These are phyloP conservation scores for Daldinia loculata DNA, from an alignment of 495 filamentous ascomycete genomes.

Conservation along the genomic window DNA sequence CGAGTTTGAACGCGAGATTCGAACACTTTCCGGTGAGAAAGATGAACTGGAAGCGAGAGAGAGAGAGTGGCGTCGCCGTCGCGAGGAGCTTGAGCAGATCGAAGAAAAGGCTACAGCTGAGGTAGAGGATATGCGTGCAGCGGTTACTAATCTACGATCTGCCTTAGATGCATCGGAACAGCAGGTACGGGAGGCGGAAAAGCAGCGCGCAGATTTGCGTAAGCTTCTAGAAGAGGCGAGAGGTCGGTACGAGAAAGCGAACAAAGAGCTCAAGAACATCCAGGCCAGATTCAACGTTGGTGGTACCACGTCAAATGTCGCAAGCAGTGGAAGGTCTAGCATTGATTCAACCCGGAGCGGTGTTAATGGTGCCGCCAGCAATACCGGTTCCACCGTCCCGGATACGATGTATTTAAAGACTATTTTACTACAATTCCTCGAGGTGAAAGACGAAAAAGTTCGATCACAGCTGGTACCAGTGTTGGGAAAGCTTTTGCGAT, in stretches of 20 bases:
- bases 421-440: conserved; percentile 91
- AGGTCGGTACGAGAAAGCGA: conserved; percentile 77
- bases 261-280: conserved; percentile 66
- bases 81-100: conserved; percentile 75
- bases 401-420: conserved; percentile 95
- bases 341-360: conserved; percentile 68
- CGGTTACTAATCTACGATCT: conserved; percentile 80
- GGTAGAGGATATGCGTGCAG: conserved; percentile 73
- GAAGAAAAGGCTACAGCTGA: conserved; percentile 75
- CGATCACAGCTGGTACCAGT: conserved; percentile 92
- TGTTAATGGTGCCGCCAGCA: conserved; percentile 49
- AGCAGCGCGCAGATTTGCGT: conserved; percentile 78
- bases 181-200: conserved; percentile 81
- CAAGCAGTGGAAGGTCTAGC: conserved; percentile 51
- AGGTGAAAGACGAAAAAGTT: conserved; percentile 90
- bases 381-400: conserved; percentile 52
- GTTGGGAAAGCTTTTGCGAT: conserved; percentile 87
- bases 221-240: conserved; percentile 80
- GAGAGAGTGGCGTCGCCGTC: conserved; percentile 68
- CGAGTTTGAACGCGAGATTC: conserved; percentile 79
- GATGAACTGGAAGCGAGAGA: conserved; percentile 72
- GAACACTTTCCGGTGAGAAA: conserved; percentile 74
- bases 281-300: conserved; percentile 49
- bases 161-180: conserved; percentile 87
- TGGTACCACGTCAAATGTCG: conserved; percentile 36